Conservation (phyloP, 2,329 filamentous ascomycete genomes). For the Epichloe hybrida region DNA sequence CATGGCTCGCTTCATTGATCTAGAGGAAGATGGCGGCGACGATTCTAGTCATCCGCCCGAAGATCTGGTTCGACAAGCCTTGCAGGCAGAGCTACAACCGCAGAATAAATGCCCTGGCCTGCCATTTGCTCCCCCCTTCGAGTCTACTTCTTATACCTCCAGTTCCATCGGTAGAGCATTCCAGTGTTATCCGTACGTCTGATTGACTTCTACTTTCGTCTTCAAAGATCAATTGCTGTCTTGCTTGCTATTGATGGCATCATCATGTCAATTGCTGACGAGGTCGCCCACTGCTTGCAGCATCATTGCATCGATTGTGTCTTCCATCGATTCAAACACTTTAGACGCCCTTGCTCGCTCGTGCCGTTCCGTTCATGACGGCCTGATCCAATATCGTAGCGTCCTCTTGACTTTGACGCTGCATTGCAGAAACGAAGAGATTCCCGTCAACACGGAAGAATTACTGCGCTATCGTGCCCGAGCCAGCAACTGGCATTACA, state of each 20-base stretch:
- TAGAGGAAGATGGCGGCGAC: slow-evolving; percentile 8
- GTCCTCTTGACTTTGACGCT: slow-evolving; percentile 63
- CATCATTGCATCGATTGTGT: slow-evolving; percentile 61
- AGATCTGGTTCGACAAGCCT: slow-evolving; percentile 2
- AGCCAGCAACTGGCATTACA: slow-evolving; percentile 45
- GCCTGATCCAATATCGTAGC: slow-evolving; percentile 64
- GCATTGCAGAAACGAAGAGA: slow-evolving; percentile 61
- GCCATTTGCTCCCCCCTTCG: not conserved
- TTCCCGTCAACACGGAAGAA: slow-evolving; percentile 40
- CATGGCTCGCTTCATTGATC: slow-evolving; percentile 14
- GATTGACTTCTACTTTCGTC: not conserved
- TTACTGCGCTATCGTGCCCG: slow-evolving; percentile 43
- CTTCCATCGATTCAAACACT: slow-evolving; percentile 72
- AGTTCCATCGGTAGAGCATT: slow-evolving; percentile 18
- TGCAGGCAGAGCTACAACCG: slow-evolving; percentile 2
- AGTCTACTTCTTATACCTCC: not conserved
- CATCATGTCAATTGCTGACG: not conserved
- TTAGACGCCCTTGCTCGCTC: slow-evolving; percentile 72
- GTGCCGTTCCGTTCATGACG: slow-evolving; percentile 65
- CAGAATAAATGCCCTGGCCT: not conserved
- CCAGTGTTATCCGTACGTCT: slow-evolving; percentile 23
- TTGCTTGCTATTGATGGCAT: not conserved
- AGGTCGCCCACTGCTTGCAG: slow-evolving; percentile 32
- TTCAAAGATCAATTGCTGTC: not conserved
- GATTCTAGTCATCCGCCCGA: slow-evolving; percentile 2